Evolutionary conservation across 2,329 filamentous ascomycete species (phyloP), one percentile per base, ranked within the genome.

Genomic region (Onygena corvina): DNA sequence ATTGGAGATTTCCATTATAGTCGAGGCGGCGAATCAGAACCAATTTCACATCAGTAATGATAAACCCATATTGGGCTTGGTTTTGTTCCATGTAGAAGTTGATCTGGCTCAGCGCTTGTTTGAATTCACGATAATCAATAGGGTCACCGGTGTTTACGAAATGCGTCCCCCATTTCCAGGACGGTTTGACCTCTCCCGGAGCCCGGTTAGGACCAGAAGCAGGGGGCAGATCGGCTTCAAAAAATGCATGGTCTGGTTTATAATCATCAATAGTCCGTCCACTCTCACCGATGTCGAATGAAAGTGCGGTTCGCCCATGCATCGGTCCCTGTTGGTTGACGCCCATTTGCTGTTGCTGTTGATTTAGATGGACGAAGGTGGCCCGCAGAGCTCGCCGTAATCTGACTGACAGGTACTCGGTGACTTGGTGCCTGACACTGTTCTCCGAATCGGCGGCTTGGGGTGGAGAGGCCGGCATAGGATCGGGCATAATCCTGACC

Each of bases 81-180:
- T 51, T 45, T 35, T 53, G 51, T 49, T 45, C 42, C 52, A 53
- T 51, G 21, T 53, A 49, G 29, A n/a, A 51, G n/a, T 49, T 47
- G 21, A 53, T 42, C 27, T 54, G 36, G 3, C 40, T 48, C 12
- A 54, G 45, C 3, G 50, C 50, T 38, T 52, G 52, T 18, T 29
- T 11, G 47, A 46, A 54, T 20, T 23, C 29, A n/a, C 11, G 35
- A 40, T 40, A 40, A 30, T 30, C 27, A n/a, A 5, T 12, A 12
- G 12, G 11, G 16, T 14, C 31, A 34, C 31, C 16, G 31, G 11
- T 34, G 31, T 34, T 34, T 5, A 4, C 31, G n/a, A 1, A 34
- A 6, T 25, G 2, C 14, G 42, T 5, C 14, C 27, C 23, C 53
- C 51, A 54, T 34, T 51, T 51, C 53, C 53, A 53, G 30, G 45